phyloP scores from a whole-genome alignment of 495 filamentous ascomycete genomes.

The Aspergillus ostianus region DNA sequence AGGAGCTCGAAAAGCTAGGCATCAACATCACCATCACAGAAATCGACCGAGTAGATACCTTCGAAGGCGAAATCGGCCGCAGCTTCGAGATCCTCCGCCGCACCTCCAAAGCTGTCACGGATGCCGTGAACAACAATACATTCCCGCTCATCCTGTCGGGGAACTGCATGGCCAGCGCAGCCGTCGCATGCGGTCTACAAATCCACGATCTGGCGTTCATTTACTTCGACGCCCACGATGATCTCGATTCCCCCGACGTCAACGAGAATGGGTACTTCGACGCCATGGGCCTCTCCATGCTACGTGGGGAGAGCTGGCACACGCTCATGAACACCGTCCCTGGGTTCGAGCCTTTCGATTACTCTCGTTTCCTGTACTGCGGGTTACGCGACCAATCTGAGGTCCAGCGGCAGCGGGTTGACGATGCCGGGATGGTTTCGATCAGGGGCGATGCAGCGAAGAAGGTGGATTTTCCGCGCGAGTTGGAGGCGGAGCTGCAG shows the following conservation, averaged over 20 bases:
- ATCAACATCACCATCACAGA: slow-evolving; percentile 15
- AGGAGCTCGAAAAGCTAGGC: slow-evolving; percentile 15
- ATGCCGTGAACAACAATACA: slow-evolving; percentile 10
- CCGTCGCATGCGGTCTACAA: slow-evolving; percentile 21
- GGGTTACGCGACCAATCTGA: slow-evolving; percentile 23
- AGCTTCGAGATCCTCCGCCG: slow-evolving; percentile 28
- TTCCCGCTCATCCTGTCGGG: slow-evolving; percentile 28
- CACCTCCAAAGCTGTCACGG: slow-evolving; percentile 19
- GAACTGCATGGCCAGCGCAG: slow-evolving; percentile 25
- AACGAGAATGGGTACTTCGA: slow-evolving; percentile 29
- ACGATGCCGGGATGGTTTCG: slow-evolving; percentile 21
- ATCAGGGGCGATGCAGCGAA: slow-evolving; percentile 19
- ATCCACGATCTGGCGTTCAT: slow-evolving; percentile 21
- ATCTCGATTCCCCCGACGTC: slow-evolving; percentile 28
- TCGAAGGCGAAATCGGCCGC: slow-evolving; percentile 28
- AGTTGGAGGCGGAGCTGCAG: slow-evolving; percentile 13
- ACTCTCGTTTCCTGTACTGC: slow-evolving; percentile 23
- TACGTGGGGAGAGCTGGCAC: slow-evolving; percentile 30
- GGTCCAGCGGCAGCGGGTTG: slow-evolving; percentile 19
- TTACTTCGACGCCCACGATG: slow-evolving; percentile 29
- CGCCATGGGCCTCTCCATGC: slow-evolving; percentile 28
- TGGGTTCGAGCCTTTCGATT: slow-evolving; percentile 17
- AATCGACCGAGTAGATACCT: slow-evolving; percentile 20
- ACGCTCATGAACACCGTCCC: slow-evolving; percentile 23
- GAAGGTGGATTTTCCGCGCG: slow-evolving; percentile 19